Evolutionary conservation across 306 rosid species (phyloP), one percentile per base, ranked within the genome.

Genomic region (Quercus cerris): DNA sequence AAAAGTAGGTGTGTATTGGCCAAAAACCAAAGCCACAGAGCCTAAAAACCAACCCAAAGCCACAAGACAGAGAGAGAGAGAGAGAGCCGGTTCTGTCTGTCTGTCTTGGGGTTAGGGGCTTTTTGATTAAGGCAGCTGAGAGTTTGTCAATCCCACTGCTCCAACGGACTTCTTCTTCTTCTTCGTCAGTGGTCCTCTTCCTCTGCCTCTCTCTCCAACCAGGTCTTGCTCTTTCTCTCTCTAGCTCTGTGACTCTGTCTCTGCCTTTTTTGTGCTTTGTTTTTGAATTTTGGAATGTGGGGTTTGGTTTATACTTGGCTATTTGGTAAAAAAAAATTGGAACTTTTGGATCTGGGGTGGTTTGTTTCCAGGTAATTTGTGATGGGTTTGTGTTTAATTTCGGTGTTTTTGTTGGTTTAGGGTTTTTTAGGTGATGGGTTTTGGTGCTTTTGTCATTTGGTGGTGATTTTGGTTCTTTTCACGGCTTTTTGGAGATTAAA

Each of bases 311-410:
- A 20, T 44, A 13, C 46, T 62, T 61, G 33, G 73, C 64, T 64
- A 67, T 64, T 31, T 38, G 31, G 19, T 33, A 0, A 52, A 28
- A 0, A 52, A 22, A 35, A 46, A 35, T 35, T 41, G 63, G 25
- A 51, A 68, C 20, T 13, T 72, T 77, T 78, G 86, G 93, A 88
- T 90, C 93, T 84, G 91, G 84, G 87, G 6, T 64, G 75, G 30
- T 75, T 77, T 71, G 19, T 14, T 81, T 79, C 56, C 19, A 6
- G 22, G 76, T 77, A 41, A 73, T 74, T 59, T 85, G 49, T 56
- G 1, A 66, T 68, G 84, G 84, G 84, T 38, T 55, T 81, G 49
- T 68, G 75, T 19, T 86, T 23, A 64, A 71, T 80, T 81, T 59
- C 4, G 78, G 63, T 62, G 49, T 80, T 76, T 9, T 28, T 23